A percentile compares a stretch with the other conserved stretches of the same genome.
phyloP scores from a whole-genome alignment of 257 asterid species.

The Petrea volubilis region DNA sequence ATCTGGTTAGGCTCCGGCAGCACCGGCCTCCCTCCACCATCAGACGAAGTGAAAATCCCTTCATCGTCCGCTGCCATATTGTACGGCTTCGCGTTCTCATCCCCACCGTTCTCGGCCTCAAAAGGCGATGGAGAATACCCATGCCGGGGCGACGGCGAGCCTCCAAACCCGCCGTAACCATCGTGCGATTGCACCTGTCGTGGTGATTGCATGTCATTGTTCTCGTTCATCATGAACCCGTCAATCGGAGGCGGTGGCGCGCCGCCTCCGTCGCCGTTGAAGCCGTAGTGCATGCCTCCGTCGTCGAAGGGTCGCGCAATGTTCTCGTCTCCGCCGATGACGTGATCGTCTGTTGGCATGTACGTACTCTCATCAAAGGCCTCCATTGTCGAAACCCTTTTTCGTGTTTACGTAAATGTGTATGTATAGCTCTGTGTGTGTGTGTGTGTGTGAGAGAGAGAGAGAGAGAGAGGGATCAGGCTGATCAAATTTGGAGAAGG shows the following conservation, averaged over 20 bases:
- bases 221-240: slow-evolving; percentile 28
- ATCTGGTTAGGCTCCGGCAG: slow-evolving; percentile 87
- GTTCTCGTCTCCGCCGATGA: slow-evolving; percentile 39
- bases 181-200: slow-evolving; percentile 44
- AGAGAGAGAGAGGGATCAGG: slow-evolving; percentile 21
- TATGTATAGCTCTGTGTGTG: background rate
- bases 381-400: slow-evolving; percentile 39
- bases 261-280: slow-evolving; percentile 38
- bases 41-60: slow-evolving; percentile 53
- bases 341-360: slow-evolving; percentile 30
- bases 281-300: slow-evolving; percentile 44
- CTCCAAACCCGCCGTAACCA: slow-evolving; percentile 33
- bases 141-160: slow-evolving; percentile 21
- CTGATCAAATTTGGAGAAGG: slow-evolving; percentile 32
- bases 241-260: slow-evolving; percentile 39
- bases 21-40: slow-evolving; percentile 76
- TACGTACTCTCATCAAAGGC: slow-evolving; percentile 48
- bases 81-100: slow-evolving; percentile 44
- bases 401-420: background rate
- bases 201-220: too few relatives aligned
- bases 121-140: slow-evolving; percentile 35
- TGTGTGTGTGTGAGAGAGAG: too few relatives aligned
- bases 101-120: slow-evolving; percentile 19
- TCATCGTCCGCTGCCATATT: slow-evolving; percentile 53
- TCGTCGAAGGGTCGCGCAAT: slow-evolving; percentile 29